phyloP scores from a whole-genome alignment of 148 eudicot species.

The Simmondsia chinensis region DNA sequence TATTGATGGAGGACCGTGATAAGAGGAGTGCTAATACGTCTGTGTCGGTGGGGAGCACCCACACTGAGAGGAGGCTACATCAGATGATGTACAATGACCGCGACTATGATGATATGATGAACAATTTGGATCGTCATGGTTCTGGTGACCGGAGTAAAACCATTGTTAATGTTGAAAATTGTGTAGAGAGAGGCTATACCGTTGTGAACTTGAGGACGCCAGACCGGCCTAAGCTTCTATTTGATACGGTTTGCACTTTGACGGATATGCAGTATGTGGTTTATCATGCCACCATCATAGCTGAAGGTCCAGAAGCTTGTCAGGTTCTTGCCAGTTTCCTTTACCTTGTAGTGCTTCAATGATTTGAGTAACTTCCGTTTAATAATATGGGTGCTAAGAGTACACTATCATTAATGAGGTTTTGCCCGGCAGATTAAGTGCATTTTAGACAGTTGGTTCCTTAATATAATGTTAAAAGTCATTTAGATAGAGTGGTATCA shows the following conservation, averaged over 20 bases:
- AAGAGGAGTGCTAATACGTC: constrained; percentile 59
- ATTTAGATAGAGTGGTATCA: too few species aligned
- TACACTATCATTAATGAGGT: too few species aligned
- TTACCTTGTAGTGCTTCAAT: too few species aligned
- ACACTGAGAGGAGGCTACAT: constrained; percentile 77
- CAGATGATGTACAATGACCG: constrained; percentile 94
- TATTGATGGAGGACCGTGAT: constrained; percentile 60
- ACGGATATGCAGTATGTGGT: constrained; percentile 89
- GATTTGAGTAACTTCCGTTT: too few species aligned
- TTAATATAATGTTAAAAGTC: too few species aligned
- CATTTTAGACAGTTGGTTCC: too few species aligned
- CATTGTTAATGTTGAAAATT: constrained; percentile 55
- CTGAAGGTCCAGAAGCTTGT: constrained; percentile 74
- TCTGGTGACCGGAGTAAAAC: constrained; percentile 27
- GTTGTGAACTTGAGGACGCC: constrained; percentile 59
- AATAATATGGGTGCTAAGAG: too few species aligned
- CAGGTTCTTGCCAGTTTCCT: constrained; percentile 56
- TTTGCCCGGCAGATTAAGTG: too few species aligned
- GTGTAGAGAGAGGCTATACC: constrained; percentile 67
- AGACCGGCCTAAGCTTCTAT: constrained; percentile 79
- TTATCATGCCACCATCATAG: constrained; percentile 72
- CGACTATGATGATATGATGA: constrained; percentile 46
- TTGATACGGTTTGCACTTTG: constrained; percentile 75
- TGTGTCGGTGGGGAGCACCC: constrained; percentile 61
- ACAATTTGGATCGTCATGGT: constrained; percentile 11